Base-by-base conservation (phyloP, 331 rosid genomes). In the Pyracantha coccinea region DNA sequence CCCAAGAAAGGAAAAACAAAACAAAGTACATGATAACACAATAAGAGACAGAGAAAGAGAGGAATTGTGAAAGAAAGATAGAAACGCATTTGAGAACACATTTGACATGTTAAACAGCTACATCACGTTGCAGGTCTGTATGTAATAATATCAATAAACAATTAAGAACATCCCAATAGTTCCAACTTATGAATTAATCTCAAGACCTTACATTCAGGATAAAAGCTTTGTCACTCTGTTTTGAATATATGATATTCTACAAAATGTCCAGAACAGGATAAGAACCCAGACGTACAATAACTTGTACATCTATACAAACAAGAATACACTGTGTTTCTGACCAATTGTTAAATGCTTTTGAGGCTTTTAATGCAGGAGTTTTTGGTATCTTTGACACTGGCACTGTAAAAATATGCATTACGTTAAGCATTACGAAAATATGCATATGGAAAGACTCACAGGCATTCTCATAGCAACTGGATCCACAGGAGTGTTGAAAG, bases 401-500 rank as follows among this genome's bases (percentile, higher is more conserved):
- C 64, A 20, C 21, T 57, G 66, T 13, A 60, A 24, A 41, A 41
- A 41, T 41, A 38, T 38, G 12, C 45, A 38, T 38, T 38, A 38
- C 14, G 13, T 8, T 35, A 35, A 35, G 13, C 44, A 23, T 8
- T 44, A 20, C 1, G 10, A 52, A 29, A 57, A 15, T 68, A 20
- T 58, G 75, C 71, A 19, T 0, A 52, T 33, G 19, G 20, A 24
- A 70, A 69, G 53, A 79, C 93, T 88, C 73, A 90, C 96, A 57
- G 90, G 93, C 79, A 91, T 87, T 77, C 92, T 91, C 29, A 91
- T 75, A 81, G 92, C 93, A 77, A 84, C 84, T 5, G 93, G 93
- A 84, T 91, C 88, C 71, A 91, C 97, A 64, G 93, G 97, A 75
- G 81, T 86, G 84, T 91, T 91, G 72, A 91, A 91, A 69, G 92